phyloP scores from a whole-genome alignment of 2,329 filamentous ascomycete genomes.

The Hymenotorrendiella dingleyae region DNA sequence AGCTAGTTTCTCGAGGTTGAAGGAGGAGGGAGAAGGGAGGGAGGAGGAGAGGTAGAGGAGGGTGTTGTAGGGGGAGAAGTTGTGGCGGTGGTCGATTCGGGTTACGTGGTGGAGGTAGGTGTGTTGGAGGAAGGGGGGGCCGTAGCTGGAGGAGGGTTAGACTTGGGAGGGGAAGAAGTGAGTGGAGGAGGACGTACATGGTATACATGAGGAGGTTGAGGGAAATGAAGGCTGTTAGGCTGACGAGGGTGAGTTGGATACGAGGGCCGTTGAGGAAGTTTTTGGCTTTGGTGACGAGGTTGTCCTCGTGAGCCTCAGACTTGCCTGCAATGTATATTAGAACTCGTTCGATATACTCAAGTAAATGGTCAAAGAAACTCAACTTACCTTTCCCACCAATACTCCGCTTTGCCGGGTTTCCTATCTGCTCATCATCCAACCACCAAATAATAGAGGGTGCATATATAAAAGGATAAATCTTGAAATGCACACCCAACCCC shows the following conservation, averaged over 20 bases:
- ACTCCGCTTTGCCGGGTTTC: too few relatives aligned
- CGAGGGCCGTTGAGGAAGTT: slow-evolving; percentile 49
- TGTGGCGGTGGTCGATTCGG: slow-evolving; percentile 83
- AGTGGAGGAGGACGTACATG: slow-evolving; percentile 44
- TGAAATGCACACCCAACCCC: slow-evolving; percentile 87
- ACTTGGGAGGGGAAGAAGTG: neutral
- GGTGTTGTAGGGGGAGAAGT: slow-evolving; percentile 92
- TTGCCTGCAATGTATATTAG: too few relatives aligned
- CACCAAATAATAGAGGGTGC: slow-evolving; percentile 75
- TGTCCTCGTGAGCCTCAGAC: too few relatives aligned
- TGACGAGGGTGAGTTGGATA: slow-evolving; percentile 53
- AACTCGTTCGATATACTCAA: too few relatives aligned
- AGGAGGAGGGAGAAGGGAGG: slow-evolving; percentile 31
- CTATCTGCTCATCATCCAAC: slow-evolving; percentile 57
- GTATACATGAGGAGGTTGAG: slow-evolving; percentile 45
- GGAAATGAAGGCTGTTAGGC: slow-evolving; percentile 49
- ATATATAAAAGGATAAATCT: slow-evolving; percentile 98
- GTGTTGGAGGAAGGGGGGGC: slow-evolving; percentile 65
- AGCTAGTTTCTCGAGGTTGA: slow-evolving; percentile 68
- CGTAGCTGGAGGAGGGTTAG: slow-evolving; percentile 54
- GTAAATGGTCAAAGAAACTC: too few relatives aligned
- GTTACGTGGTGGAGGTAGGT: slow-evolving; percentile 89
- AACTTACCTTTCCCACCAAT: neutral
- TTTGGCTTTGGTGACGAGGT: slow-evolving; percentile 12
- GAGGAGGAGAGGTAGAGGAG: slow-evolving; percentile 83